Evolutionary conservation across 805 yeast genomes (phyloP), one percentile per base, ranked within the genome.

Genomic region (Pichia membranifaciens): DNA sequence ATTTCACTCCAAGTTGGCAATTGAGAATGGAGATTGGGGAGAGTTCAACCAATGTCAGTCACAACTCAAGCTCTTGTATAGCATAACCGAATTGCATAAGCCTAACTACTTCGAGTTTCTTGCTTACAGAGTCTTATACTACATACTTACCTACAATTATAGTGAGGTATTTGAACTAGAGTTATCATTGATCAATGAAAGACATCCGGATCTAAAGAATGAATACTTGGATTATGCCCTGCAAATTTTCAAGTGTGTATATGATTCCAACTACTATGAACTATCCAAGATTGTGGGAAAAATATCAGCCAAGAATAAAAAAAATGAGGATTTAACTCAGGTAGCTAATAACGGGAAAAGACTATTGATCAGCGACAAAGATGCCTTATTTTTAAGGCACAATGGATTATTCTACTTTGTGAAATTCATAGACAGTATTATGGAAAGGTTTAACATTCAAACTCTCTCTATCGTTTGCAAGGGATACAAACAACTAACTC

Each of bases 1-100:
- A 64, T 75, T 81, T 3, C 95, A 91, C 64, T 93, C 93, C 4
- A 77, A 89, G 42, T 70, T 90, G n/a, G 95, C 97, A 0, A 74
- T 91, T 34, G 84, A 81, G 55, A 82, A 84, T 59, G 74, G 77
- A 36, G 99, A 91, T 64, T 67, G 91, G 52, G 97, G 97, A 9
- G 98, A 93, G 64, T 89, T 86, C 63, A 93, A 93, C 67, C 97
- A 91, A 63, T 93, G 98, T 62, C 95, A 86, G 64, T 79, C 95
- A 15, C 87, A 88, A 57, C 67, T 93, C 43, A 78, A 78, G 52
- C 70, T 75, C 39, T 68, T 90, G 21, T 90, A 84, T 59, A 75
- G 70, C 5, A 51, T 54, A 18, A 59, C 60, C 20, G 63, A 66
- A 1, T 48, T 47, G 1, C 25, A 53, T 7, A 41, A 47, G 15